These are phyloP conservation scores for Serendipita sp. DNA, from an alignment of 768 basidiomycete species.

Conservation along the genomic window DNA sequence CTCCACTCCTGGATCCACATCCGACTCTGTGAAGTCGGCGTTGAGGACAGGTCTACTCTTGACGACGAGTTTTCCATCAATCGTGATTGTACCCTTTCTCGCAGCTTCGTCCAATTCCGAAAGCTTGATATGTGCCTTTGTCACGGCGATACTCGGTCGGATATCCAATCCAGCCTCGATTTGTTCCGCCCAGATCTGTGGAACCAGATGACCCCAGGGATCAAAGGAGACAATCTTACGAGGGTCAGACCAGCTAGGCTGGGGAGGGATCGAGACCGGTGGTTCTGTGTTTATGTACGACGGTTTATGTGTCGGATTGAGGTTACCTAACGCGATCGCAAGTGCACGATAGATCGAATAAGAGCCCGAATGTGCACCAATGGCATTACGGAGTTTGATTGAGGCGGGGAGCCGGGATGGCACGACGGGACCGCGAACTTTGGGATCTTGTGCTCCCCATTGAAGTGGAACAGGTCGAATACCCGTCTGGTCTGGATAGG, in stretches of 20 bases:
- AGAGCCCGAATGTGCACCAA: constrained; percentile 85
- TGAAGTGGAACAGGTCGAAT: constrained; percentile 60
- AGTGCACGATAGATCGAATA: constrained; percentile 93
- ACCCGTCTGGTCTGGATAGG: constrained; percentile 88
- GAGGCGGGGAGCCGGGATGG: constrained; percentile 70
- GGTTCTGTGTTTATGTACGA: constrained; percentile 75
- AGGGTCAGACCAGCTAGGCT: constrained; percentile 60
- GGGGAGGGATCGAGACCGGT: constrained; percentile 59
- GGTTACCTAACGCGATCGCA: constrained; percentile 76
- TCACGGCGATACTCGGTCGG: constrained; percentile 83
- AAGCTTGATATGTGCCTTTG: constrained; percentile 86
- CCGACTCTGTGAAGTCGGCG: constrained; percentile 41
- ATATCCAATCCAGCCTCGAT: constrained; percentile 61
- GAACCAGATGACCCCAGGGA: constrained; percentile 83
- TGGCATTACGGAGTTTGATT: constrained; percentile 81
- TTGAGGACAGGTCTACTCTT: constrained; percentile 46
- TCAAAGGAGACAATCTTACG: constrained; percentile 82
- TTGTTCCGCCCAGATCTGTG: constrained; percentile 46
- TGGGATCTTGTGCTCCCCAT: constrained; percentile 61
- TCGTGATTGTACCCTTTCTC: constrained; percentile 45
- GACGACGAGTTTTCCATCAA: constrained; percentile 75
- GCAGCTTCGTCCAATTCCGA: constrained; percentile 77
- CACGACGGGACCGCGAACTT: constrained; percentile 67
- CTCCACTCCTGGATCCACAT: constrained; percentile 63
- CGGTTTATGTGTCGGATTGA: constrained; percentile 63